These are phyloP conservation scores for Mrakia hoshinonis DNA, from an alignment of 768 basidiomycete genomes.

Conservation along the genomic window DNA sequence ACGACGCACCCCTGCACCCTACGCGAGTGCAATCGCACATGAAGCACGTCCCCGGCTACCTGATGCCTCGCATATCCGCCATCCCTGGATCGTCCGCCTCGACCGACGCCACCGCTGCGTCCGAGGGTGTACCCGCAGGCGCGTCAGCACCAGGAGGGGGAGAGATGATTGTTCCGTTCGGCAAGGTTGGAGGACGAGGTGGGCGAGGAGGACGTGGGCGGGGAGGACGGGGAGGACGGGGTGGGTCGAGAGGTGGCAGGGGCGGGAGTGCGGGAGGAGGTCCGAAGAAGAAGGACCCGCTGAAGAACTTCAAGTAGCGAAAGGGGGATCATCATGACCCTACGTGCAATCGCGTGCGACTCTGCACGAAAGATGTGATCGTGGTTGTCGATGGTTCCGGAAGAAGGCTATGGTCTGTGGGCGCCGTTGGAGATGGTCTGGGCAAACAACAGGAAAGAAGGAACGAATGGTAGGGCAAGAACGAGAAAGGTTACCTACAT, in stretches of 20 bases:
- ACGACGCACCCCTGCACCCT: conserved; percentile 89
- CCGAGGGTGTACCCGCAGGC: conserved; percentile 8
- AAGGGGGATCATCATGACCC: not conserved
- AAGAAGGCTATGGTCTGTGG: too few relatives aligned
- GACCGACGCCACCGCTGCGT: not conserved
- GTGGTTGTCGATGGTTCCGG: too few relatives aligned
- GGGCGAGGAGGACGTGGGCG: conserved; percentile 15
- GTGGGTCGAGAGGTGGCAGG: conserved; percentile 24
- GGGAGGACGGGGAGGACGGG: conserved; percentile 27
- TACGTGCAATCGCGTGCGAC: too few relatives aligned
- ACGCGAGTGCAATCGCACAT: conserved; percentile 83
- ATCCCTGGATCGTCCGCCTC: conserved; percentile 41
- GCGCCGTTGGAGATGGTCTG: too few relatives aligned
- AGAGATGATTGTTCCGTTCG: conserved; percentile 28
- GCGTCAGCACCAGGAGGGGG: conserved; percentile 1
- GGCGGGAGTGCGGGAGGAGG: conserved; percentile 18
- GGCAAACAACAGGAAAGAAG: too few relatives aligned
- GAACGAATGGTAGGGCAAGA: too few relatives aligned
- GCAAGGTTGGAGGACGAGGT: conserved; percentile 25
- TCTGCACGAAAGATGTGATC: too few relatives aligned
- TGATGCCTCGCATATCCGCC: conserved; percentile 70
- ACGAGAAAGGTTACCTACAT: too few relatives aligned
- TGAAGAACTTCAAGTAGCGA: conserved; percentile 28
- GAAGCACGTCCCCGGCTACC: conserved; percentile 89
- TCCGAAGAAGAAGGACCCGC: conserved; percentile 28